phyloP scores from a whole-genome alignment of 257 asterid genomes.

The Lavandula angustifolia region DNA sequence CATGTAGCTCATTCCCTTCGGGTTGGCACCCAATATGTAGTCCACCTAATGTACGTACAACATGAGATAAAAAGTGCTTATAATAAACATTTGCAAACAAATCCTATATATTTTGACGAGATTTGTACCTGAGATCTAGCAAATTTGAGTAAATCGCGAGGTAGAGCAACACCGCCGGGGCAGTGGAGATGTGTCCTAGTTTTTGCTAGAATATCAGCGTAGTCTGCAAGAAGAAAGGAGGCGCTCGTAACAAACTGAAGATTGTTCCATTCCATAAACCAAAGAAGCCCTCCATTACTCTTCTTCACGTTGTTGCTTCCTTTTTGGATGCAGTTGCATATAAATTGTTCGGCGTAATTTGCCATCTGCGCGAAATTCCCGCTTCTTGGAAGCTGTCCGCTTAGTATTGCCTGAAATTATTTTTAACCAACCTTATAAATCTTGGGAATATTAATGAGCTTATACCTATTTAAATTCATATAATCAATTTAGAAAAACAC shows the following conservation, averaged over 20 bases:
- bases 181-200: conserved; percentile 36
- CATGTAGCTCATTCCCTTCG: conserved; percentile 57
- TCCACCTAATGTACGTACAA: conserved; percentile 12
- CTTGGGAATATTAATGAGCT: no score
- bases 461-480: no score
- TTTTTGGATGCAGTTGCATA: conserved; percentile 41
- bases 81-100: no score
- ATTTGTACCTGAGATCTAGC: conserved; percentile 46
- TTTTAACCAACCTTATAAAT: no score
- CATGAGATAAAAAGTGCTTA: no score
- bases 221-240: conserved; percentile 38
- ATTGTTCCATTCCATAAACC: conserved; percentile 47
- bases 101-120: no score
- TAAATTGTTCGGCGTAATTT: conserved; percentile 42
- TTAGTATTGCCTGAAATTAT: conserved; percentile 36
- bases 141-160: conserved; percentile 34
- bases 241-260: conserved; percentile 59
- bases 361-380: conserved; percentile 37
- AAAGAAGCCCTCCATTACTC: conserved; percentile 48
- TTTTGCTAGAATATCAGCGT: conserved; percentile 37
- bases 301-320: conserved; percentile 28
- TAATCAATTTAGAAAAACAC: no score
- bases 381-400: conserved; percentile 23
- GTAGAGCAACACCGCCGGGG: conserved; percentile 29
- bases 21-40: conserved; percentile 56